Percentiles rank a stretch among this genome's conserved stretches.
phyloP scores from a whole-genome alignment of 2,329 filamentous ascomycete species.

The Ophiostoma angusticollis region DNA sequence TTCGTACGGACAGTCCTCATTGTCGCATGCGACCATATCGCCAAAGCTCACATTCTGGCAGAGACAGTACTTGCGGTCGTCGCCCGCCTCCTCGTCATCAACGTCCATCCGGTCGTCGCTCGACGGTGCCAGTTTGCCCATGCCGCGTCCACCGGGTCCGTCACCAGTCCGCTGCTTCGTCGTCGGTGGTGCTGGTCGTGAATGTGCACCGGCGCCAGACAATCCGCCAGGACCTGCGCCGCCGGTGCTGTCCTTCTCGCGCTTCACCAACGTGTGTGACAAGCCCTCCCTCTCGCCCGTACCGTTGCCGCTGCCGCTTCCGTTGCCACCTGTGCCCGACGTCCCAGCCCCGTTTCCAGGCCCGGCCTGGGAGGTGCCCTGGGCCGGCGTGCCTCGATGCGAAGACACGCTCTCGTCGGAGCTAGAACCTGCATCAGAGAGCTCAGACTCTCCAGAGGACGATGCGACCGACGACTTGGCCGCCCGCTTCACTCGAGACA shows the following conservation, averaged over 20 bases:
- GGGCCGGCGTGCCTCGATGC: slow-evolving; percentile 26
- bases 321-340: neutral
- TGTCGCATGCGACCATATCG: slow-evolving; percentile 84
- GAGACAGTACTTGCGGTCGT: slow-evolving; percentile 71
- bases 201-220: slow-evolving; percentile 13
- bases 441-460: slow-evolving; percentile 50
- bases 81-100: slow-evolving; percentile 58
- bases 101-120: slow-evolving; percentile 40
- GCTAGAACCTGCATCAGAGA: slow-evolving; percentile 48
- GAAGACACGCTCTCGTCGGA: slow-evolving; percentile 40
- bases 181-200: too few relatives aligned
- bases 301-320: neutral
- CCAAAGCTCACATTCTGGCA: slow-evolving; percentile 76
- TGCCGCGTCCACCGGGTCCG: slow-evolving; percentile 1
- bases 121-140: slow-evolving; percentile 19
- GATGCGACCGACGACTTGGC: slow-evolving; percentile 46
- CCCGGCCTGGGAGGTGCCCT: slow-evolving; percentile 15
- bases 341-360: neutral
- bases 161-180: slow-evolving; percentile 8
- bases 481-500: slow-evolving; percentile 49
- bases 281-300: slow-evolving; percentile 7
- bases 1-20: slow-evolving; percentile 66
- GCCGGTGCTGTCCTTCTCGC: slow-evolving; percentile 6
- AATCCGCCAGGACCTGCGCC: neutral
- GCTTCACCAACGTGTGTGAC: slow-evolving; percentile 7